Evolutionary conservation across 129 eudicot genomes (phyloP), one percentile per base, ranked within the genome.

Genomic region (Saussurea involucrata): DNA sequence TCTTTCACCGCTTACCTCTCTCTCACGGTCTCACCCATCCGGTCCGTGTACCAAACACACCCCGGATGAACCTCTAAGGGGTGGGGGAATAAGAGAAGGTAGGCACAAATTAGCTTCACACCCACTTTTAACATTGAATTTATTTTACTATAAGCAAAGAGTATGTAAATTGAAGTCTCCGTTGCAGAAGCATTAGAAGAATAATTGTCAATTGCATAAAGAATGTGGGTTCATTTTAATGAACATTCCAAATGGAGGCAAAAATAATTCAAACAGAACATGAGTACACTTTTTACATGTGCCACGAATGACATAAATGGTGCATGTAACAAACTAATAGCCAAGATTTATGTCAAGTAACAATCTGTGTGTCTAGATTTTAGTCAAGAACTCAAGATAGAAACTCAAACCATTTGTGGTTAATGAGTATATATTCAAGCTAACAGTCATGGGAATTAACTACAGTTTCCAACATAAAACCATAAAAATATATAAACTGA

Each of bases 351-450:
- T 53, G 61, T 53, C 61, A 71, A 25, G 32, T 63, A 61, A 12
- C 57, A 71, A 37, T 71, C 49, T 13, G 28, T 70, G 68, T 27
- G 34, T 25, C 76, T 40, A 70, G 42, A 61, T 60, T 44, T 40
- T 71, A 40, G 32, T 68, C 63, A 61, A 61, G 34, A 78, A 63
- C 76, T 70, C 46, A 70, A 78, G 76, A 71, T 78, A 78, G 77
- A 78, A 70, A 32, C 33, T 53, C 68, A 24, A 68, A 17, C 40
- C 75, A 34, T 68, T 68, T 17, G 60, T 64, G 72, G 79, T 11
- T 75, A 15, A 75, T 61, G 72, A 40, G 74, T n/a, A 55, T 8
- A n/a, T 58, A 24, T 33, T 24, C 69, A 46, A 69, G 55, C 27
- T n/a, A 73, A 73, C 33, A 31, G 8, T 36, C 7, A 68, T 8